Percentiles rank a stretch among this genome's conserved stretches.
Conservation (phyloP, 371 early-diverging fungal genomes). For the Syncephalis plumigaleata region DNA sequence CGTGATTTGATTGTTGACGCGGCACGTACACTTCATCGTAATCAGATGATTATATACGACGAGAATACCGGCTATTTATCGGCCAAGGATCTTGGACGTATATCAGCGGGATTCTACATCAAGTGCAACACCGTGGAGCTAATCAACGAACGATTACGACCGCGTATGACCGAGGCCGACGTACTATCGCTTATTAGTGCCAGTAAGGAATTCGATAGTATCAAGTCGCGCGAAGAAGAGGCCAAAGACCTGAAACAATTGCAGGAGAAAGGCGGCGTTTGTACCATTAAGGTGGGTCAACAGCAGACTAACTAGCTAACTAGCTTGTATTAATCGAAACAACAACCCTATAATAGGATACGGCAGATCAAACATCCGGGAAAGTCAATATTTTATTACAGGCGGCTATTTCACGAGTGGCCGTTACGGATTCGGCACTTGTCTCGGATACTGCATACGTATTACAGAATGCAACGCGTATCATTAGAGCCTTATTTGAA, state of each 20-base stretch:
- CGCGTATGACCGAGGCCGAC: conserved; percentile 76
- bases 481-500: conserved; percentile 91
- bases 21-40: conserved; percentile 49
- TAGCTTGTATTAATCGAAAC: not conserved
- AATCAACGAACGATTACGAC: conserved; percentile 51
- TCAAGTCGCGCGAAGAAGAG: conserved; percentile 80
- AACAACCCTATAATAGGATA: conserved; percentile 1
- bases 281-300: conserved; percentile 20
- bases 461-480: conserved; percentile 81
- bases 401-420: conserved; percentile 57
- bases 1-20: conserved; percentile 55
- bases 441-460: conserved; percentile 86
- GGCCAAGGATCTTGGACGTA: conserved; percentile 84
- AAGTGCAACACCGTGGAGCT: conserved; percentile 69
- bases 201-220: conserved; percentile 86
- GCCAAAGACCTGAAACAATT: conserved; percentile 56
- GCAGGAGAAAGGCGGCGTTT: conserved; percentile 48
- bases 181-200: conserved; percentile 70
- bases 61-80: conserved; percentile 61
- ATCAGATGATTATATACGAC: conserved; percentile 89
- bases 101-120: conserved; percentile 84
- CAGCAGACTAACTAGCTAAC: conserved; percentile 1
- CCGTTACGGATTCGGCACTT: conserved; percentile 79
- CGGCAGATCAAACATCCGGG: conserved; percentile 48
- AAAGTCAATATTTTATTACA: conserved; percentile 91